These are phyloP conservation scores for Phoma herbarum DNA, from an alignment of 2,329 filamentous ascomycete species.

Conservation along the genomic window DNA sequence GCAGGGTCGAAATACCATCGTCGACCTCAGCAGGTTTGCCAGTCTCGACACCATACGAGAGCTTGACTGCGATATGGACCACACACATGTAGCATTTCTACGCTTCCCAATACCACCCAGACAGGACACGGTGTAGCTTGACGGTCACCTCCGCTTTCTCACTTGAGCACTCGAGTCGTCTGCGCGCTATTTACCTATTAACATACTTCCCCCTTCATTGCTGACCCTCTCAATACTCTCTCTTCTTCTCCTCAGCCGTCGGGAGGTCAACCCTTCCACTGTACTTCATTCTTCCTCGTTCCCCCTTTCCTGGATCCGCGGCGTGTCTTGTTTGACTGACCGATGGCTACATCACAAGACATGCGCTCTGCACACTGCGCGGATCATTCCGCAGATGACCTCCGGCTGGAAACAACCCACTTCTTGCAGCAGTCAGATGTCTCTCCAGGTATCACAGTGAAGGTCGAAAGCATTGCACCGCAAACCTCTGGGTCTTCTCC, in stretches of 20 bases:
- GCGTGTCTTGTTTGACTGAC: not conserved
- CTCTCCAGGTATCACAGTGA: not conserved
- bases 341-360: not conserved
- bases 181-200: not conserved
- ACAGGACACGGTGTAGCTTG: not conserved
- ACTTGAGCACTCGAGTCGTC: not conserved
- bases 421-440: not conserved
- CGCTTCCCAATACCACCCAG: not conserved
- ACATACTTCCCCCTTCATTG: not conserved
- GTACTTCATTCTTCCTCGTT: not conserved
- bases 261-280: not conserved
- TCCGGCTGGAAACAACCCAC: not conserved
- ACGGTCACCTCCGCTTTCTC: not conserved
- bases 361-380: not conserved
- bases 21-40: constrained; percentile 29
- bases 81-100: constrained; percentile 15
- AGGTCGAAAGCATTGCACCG: not conserved
- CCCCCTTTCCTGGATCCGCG: not conserved
- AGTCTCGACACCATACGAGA: not conserved
- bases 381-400: not conserved
- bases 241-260: not conserved
- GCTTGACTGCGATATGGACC: not conserved
- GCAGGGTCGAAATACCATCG: constrained; percentile 25
- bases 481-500: not conserved
- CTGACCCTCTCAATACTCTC: not conserved